Base-by-base conservation (phyloP, 2,329 filamentous ascomycete genomes). In the Madurella mycetomatis region DNA sequence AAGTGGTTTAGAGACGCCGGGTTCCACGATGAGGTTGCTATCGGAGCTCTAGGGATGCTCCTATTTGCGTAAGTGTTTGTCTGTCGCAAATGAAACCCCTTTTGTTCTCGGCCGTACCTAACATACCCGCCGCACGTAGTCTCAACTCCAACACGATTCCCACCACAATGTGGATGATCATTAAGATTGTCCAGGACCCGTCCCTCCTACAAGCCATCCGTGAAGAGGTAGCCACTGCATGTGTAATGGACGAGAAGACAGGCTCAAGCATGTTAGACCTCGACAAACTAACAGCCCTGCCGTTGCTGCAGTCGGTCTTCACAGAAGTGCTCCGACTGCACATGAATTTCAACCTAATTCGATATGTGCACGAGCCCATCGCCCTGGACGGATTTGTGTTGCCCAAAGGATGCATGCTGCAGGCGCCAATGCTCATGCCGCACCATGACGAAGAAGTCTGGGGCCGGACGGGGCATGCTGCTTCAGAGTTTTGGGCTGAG, bases 261-360 rank as follows among this genome's bases (percentile, higher is more conserved):
- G 42, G 32, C 11, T 18, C 32, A 19, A 34, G 51, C 17, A 51
- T 1, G 11, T 4, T 64, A 9, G 49, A 64, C 51, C 5, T 47
- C 1, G 30, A 55, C 7, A 60, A 57, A 18, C 37, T 66, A 1
- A 3, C 54, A 1, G 16, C 54, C 0, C 50, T 62, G 17, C 64
- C 64, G 0, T 41, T 64, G 5, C 37, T 67, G 4, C 62, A 63
- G 39, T 63, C 62, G 0, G 25, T 64, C 1, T 66, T 61, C 41
- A 50, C 44, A 7, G 65, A 66, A 37, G 30, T 51, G 0, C 17
- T 66, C 39, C 60, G 65, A 2, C 16, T 64, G 25, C 60, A 62
- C 49, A 51, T 65, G 1, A 57, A 52, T 0, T 53, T 62, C 41
- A 62, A 52, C 48, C 31, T 34, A 12, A 34, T 34, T 12, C 31